Conservation (phyloP, 176 grass and related monocot species). For the Musa schizocarpa region DNA sequence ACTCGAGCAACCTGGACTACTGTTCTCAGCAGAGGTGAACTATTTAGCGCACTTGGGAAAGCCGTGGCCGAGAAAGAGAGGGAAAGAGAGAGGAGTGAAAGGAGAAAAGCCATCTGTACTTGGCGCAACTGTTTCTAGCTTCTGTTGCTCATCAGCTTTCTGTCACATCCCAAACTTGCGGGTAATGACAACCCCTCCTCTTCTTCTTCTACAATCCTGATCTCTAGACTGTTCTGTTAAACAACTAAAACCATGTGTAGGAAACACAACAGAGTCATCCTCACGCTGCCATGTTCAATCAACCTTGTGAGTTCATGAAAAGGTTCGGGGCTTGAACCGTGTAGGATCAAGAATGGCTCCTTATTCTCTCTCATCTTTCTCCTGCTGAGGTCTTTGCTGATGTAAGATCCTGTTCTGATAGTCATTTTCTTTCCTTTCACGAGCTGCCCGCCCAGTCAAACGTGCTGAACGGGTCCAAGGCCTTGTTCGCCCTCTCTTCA, state of each 20-base stretch:
- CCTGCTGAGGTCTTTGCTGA: constrained; percentile 9
- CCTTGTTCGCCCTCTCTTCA: constrained; percentile 15
- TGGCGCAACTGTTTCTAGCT: constrained; percentile 24
- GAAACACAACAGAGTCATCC: no score
- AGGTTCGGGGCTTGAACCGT: constrained; percentile 36
- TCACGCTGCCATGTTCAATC: constrained; percentile 9
- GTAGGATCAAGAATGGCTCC: no score
- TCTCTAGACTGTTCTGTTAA: no score
- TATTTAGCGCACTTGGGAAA: no score
- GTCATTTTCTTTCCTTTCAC: constrained; percentile 13
- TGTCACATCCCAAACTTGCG: constrained; percentile 44
- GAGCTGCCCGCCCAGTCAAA: constrained; percentile 37
- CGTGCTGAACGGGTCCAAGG: constrained; percentile 7
- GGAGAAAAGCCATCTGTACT: constrained; percentile 6
- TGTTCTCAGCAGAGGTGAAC: no score
- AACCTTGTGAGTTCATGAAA: background rate
- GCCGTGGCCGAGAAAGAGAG: no score
- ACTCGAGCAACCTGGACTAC: no score
- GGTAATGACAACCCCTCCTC: constrained; percentile 10
- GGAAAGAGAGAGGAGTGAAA: no score
- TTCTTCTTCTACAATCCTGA: background rate
- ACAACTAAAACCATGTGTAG: no score
- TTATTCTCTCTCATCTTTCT: no score
- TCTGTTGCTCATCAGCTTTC: constrained; percentile 27
- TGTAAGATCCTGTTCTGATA: constrained; percentile 32